Conservation (phyloP, 495 filamentous ascomycete species). For the Gamarada debralockiae region DNA sequence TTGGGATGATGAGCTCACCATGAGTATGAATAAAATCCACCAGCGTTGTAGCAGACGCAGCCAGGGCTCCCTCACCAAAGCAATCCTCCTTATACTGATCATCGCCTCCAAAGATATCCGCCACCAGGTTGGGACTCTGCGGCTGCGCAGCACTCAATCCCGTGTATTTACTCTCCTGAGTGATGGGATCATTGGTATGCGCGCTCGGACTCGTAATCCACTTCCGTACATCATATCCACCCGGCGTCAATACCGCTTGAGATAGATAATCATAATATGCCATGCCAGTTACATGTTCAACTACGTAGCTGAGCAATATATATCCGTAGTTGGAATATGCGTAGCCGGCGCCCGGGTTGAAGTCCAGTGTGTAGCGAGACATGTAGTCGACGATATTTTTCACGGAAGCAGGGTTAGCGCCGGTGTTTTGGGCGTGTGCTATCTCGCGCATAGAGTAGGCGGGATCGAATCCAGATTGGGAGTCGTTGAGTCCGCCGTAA, state of each 20-base stretch:
- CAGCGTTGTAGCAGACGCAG: constrained; percentile 9
- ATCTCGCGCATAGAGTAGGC: constrained; percentile 6
- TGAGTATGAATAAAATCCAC: constrained; percentile 14
- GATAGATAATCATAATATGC: constrained; percentile 16
- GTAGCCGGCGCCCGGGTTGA: constrained; percentile 4
- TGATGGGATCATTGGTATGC: constrained; percentile 16
- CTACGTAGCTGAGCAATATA: constrained; percentile 13
- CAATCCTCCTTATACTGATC: constrained; percentile 12
- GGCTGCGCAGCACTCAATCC: constrained; percentile 6
- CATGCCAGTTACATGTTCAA: constrained; percentile 11
- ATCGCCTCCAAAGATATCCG: constrained; percentile 20
- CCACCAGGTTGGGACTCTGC: not conserved
- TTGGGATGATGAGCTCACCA: constrained; percentile 8
- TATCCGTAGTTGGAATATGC: constrained; percentile 23
- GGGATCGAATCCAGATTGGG: not conserved
- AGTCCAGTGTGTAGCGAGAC: not conserved
- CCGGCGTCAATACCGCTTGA: constrained; percentile 1
- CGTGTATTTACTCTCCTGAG: constrained; percentile 12
- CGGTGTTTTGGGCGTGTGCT: not conserved
- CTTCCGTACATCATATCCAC: constrained; percentile 10
- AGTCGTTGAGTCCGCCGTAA: constrained; percentile 9
- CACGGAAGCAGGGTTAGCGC: constrained; percentile 4
- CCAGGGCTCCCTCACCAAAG: constrained; percentile 3
- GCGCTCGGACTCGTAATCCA: constrained; percentile 1
- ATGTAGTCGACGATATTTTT: constrained; percentile 14